These are phyloP conservation scores for Ramaria sp. DNA, from an alignment of 768 basidiomycete species.

Conservation along the genomic window DNA sequence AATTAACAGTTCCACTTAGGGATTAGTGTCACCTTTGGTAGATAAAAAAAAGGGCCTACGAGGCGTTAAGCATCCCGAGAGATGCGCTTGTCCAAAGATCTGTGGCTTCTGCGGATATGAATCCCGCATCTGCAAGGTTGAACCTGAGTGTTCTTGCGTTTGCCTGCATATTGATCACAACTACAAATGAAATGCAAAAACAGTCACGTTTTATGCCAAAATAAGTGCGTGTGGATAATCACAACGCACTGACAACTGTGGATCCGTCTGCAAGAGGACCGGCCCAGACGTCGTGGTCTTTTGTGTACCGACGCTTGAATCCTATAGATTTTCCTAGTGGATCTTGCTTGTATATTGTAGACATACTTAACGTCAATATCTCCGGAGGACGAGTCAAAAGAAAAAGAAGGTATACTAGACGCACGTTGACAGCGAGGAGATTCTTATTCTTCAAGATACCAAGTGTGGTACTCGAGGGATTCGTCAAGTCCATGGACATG, in stretches of 20 bases:
- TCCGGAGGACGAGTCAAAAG: no score
- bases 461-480: conserved; percentile 23
- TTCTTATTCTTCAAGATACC: conserved; percentile 30
- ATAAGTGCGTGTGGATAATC: neutral
- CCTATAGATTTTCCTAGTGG: conserved; percentile 31
- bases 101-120: conserved; percentile 28
- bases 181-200: no score
- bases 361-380: no score
- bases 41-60: conserved; percentile 19
- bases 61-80: conserved; percentile 25
- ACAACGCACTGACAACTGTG: conserved; percentile 29
- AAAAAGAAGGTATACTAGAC: conserved; percentile 13
- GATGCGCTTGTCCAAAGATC: conserved; percentile 30
- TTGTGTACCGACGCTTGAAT: conserved; percentile 37
- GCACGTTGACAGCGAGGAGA: conserved; percentile 34
- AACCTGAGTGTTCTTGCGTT: conserved; percentile 29
- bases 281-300: conserved; percentile 39
- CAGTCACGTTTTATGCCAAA: no score
- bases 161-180: conserved; percentile 36
- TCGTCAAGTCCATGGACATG: conserved; percentile 33
- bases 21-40: neutral
- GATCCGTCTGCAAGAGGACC: conserved; percentile 38
- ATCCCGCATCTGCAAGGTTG: conserved; percentile 31
- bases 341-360: no score
- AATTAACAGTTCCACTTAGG: neutral